Base-by-base conservation (phyloP, 140 eudicot genomes). In the Senecio squalidus region DNA sequence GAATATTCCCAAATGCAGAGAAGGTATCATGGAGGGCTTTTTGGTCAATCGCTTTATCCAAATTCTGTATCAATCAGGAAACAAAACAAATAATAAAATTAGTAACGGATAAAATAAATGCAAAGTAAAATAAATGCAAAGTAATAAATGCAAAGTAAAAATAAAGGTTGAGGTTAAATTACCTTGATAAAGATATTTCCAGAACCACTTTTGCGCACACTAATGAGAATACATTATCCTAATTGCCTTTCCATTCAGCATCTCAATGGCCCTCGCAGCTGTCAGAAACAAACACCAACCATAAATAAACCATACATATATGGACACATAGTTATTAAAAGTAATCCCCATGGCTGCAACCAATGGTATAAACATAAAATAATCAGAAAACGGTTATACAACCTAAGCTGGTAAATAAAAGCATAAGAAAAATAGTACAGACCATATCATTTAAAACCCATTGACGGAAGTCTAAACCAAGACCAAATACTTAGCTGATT, bases 181-280 rank as follows among this genome's bases (percentile, higher is more conserved):
- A 82, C 91, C 86, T 79, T 83, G 65, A 83, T 76, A 33, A 83
- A 83, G 2, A 83, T 83, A 41, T 83, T 83, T 38, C 86, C 92
- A 31, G 80, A 66, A 2, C 92, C 92, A 63, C 83, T 79, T 46
- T 67, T 70, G 60, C 92, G 86, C 9, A 67, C 61, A 28, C 83
- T 83, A 22, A 50, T 79, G 80, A 36, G 92, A 83, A 66, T 76
- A 73, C 92, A 76, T 73, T 0, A 83, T 72, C 76, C 92, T 73
- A 20, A 83, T 80, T n/a, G 92, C 45, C 70, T 79, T 83, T 24
- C 80, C 83, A 53, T 79, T 83, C 59, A 83, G 79, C 68, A 69
- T 52, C 67, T 83, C 92, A 31, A 76, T 64, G 4, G 86, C 92
- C 66, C 81, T 79, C 25, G 77, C 81, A 76, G 92, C 83, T 79